A percentile compares a stretch with the other conserved stretches of the same genome.
These are phyloP conservation scores for Apiospora malaysiana DNA, from an alignment of 2,329 filamentous ascomycete species.

Conservation along the genomic window DNA sequence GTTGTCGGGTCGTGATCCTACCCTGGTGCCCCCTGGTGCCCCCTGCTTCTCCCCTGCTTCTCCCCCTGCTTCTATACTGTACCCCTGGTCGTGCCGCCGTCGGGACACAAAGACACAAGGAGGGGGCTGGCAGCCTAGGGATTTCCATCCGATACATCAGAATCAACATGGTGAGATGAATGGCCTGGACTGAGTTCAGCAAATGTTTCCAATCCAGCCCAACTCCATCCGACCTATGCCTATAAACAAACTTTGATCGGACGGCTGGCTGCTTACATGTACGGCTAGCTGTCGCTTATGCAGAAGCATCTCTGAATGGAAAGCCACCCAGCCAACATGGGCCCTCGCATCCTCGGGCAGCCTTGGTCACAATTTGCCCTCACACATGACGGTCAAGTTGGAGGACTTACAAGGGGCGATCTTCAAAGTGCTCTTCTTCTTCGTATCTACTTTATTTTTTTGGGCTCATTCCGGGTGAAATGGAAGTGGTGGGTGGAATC, in stretches of 20 bases:
- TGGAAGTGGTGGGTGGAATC: not conserved
- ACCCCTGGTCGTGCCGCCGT: not conserved
- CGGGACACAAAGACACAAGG: not conserved
- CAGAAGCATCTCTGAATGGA: not conserved
- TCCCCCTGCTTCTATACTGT: too few relatives aligned
- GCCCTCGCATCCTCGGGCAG: not conserved
- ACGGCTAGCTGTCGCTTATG: not conserved
- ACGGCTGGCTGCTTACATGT: slow-evolving; percentile 1
- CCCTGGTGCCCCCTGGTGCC: not conserved
- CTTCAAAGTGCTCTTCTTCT: not conserved
- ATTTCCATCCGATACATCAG: not conserved
- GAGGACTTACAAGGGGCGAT: not conserved
- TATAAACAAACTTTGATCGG: not conserved
- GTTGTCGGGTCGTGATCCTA: not conserved
- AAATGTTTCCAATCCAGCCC: slow-evolving; percentile 6
- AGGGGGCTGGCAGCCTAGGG: not conserved
- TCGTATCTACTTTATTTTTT: slow-evolving; percentile 3
- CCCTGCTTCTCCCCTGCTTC: not conserved
- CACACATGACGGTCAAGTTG: not conserved
- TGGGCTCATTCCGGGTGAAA: not conserved
- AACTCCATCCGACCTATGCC: not conserved
- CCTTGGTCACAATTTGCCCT: not conserved
- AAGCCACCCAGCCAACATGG: not conserved
- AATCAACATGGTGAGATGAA: not conserved
- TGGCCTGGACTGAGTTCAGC: not conserved